phyloP scores from a whole-genome alignment of 225 moss, liverwort and hornwort genomes.

The Sphagnum contortum region DNA sequence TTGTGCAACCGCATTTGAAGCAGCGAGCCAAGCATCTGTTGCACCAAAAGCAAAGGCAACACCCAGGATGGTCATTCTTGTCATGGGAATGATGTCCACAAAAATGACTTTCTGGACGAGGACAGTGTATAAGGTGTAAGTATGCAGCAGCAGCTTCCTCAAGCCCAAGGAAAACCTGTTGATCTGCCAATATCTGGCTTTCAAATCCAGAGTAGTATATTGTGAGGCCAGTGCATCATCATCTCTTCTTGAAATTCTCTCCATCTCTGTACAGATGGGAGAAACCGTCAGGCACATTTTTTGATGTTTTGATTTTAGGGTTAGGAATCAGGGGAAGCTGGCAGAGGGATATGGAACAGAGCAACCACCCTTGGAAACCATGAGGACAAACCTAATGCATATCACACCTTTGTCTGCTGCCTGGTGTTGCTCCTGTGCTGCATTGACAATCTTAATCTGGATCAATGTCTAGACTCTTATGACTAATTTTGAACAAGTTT shows the following conservation, averaged over 20 bases:
- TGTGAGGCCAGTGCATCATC: too few species aligned
- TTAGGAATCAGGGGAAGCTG: slow-evolving; percentile 42
- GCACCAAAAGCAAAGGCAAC: slow-evolving; percentile 4
- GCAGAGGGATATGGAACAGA: slow-evolving; percentile 25
- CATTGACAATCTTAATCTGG: too few species aligned
- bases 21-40: not conserved
- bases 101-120: slow-evolving; percentile 14
- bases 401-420: too few species aligned
- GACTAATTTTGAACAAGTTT: too few species aligned
- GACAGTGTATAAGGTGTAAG: not conserved
- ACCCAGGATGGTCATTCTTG: slow-evolving; percentile 11
- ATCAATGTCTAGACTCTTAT: too few species aligned
- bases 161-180: slow-evolving; percentile 1
- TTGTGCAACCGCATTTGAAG: not conserved
- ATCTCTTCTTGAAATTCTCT: too few species aligned
- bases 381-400: too few species aligned
- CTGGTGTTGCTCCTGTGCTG: too few species aligned
- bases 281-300: too few species aligned
- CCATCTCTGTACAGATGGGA: too few species aligned
- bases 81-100: slow-evolving; percentile 12
- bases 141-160: not conserved
- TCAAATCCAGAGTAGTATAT: slow-evolving; percentile 31
- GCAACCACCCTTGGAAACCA: too few species aligned
- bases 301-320: too few species aligned
- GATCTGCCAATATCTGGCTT: slow-evolving; percentile 7